phyloP scores from a whole-genome alignment of 2,329 filamentous ascomycete genomes.

The Leptographium radiaticola region DNA sequence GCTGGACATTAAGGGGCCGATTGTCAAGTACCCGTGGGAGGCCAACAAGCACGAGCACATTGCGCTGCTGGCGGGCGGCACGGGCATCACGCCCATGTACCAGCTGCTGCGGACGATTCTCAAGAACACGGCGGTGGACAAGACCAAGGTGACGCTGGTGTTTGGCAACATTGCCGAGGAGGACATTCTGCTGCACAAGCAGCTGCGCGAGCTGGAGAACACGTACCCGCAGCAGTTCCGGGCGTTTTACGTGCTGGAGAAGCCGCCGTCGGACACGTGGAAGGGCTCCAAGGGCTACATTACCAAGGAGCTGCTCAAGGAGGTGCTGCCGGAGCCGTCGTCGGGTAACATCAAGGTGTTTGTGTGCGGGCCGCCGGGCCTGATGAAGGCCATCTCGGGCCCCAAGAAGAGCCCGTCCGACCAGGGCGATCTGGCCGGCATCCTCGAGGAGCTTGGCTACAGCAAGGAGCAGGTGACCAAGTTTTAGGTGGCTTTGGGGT shows the following conservation, averaged over 20 bases:
- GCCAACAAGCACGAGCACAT: slow-evolving; percentile 90
- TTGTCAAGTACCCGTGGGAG: slow-evolving; percentile 85
- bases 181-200: slow-evolving; percentile 81
- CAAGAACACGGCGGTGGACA: slow-evolving; percentile 85
- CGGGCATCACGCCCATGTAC: slow-evolving; percentile 96
- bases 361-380: slow-evolving; percentile 79
- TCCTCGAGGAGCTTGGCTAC: slow-evolving; percentile 50
- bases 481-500: slow-evolving; percentile 61
- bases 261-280: slow-evolving; percentile 49
- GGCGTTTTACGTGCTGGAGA: slow-evolving; percentile 87
- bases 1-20: slow-evolving; percentile 86
- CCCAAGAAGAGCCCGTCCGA: slow-evolving; percentile 83
- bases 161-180: slow-evolving; percentile 84
- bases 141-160: slow-evolving; percentile 93
- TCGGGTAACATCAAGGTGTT: slow-evolving; percentile 90
- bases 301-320: slow-evolving; percentile 86
- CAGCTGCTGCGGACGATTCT: slow-evolving; percentile 87
- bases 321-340: slow-evolving; percentile 85
- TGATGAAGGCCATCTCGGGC: slow-evolving; percentile 91
- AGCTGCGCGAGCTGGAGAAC: slow-evolving; percentile 82
- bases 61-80: slow-evolving; percentile 80
- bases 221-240: slow-evolving; percentile 90
- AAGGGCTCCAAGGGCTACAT: slow-evolving; percentile 76
- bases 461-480: slow-evolving; percentile 76
- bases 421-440: slow-evolving; percentile 77